Conservation (phyloP, 2,329 filamentous ascomycete genomes). For the Beauveria scarabaeidicola region DNA sequence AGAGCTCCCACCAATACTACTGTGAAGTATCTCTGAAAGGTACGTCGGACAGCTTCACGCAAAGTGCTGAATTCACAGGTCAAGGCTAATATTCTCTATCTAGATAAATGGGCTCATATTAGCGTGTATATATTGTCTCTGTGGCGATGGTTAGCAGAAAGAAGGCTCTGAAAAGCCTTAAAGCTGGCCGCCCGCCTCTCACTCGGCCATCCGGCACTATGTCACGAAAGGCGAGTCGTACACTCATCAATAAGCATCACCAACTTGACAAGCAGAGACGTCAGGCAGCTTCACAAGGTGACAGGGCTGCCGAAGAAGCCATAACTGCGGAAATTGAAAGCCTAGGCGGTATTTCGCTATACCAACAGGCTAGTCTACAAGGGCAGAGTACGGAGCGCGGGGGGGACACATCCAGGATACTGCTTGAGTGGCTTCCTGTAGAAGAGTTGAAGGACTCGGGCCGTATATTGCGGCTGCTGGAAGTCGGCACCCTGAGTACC, state of each 20-base stretch:
- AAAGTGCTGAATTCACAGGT: background rate
- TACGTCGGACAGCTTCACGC: background rate
- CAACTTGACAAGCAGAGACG: conserved; percentile 53
- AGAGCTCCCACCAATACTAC: too few relatives aligned
- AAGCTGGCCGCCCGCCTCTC: conserved; percentile 48
- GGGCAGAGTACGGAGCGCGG: conserved; percentile 58
- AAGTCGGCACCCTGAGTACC: conserved; percentile 80
- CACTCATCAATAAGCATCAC: conserved; percentile 58
- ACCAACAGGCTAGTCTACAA: conserved; percentile 60
- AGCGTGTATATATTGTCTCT: background rate
- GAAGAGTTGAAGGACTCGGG: conserved; percentile 19
- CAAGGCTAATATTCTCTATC: background rate
- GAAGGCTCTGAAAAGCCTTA: conserved; percentile 36
- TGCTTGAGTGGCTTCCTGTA: conserved; percentile 52
- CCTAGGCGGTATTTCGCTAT: conserved; percentile 53
- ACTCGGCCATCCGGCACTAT: conserved; percentile 46
- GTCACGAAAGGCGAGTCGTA: conserved; percentile 55
- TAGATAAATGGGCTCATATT: too few relatives aligned
- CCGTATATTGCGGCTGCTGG: conserved; percentile 57
- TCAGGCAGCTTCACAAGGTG: conserved; percentile 46
- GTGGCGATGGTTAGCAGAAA: conserved; percentile 37
- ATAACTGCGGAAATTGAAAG: conserved; percentile 46
- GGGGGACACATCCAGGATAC: conserved; percentile 56
- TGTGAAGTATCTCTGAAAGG: background rate
- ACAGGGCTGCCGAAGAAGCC: conserved; percentile 35